These are phyloP conservation scores for Psilocybe cyanescens DNA, from an alignment of 768 basidiomycete species.

Conservation along the genomic window DNA sequence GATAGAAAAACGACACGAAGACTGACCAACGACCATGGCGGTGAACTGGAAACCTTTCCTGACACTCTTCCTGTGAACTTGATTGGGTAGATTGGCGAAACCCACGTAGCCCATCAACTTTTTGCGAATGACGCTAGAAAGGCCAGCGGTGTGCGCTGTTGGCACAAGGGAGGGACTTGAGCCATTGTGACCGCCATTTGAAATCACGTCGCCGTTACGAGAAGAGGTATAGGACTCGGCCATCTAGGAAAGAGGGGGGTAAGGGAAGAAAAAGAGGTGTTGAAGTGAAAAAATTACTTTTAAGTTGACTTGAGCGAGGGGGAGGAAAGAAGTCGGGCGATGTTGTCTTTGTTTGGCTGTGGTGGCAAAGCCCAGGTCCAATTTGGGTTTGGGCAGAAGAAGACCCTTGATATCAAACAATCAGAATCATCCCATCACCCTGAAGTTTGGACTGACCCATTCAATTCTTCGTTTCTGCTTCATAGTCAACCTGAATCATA, in stretches of 20 bases:
- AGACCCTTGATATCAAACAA: conserved; percentile 31
- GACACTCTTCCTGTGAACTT: conserved; percentile 98
- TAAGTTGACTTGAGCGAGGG: conserved; percentile 54
- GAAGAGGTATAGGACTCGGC: conserved; percentile 75
- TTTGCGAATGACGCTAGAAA: conserved; percentile 72
- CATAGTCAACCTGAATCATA: neutral
- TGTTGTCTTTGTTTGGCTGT: conserved; percentile 51
- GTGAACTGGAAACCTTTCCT: conserved; percentile 99
- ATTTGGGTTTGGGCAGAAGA: conserved; percentile 55
- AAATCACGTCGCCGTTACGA: conserved; percentile 62
- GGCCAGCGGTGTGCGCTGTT: conserved; percentile 34
- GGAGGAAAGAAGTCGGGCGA: conserved; percentile 55
- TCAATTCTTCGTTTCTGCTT: conserved; percentile 24
- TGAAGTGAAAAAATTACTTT: conserved; percentile 50
- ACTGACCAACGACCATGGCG: conserved; percentile 97
- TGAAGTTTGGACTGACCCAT: conserved; percentile 31
- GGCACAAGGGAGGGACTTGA: conserved; percentile 63
- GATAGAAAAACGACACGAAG: conserved; percentile 13
- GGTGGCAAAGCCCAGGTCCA: conserved; percentile 42
- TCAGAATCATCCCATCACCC: conserved; percentile 16
- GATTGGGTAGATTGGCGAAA: conserved; percentile 98
- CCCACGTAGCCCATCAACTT: conserved; percentile 96
- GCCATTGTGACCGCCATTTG: conserved; percentile 65
- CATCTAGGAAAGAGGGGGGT: conserved; percentile 53
- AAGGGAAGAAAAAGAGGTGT: conserved; percentile 30